A percentile compares a stretch with the other conserved stretches of the same genome.
These are phyloP conservation scores for Haplographium delicatum DNA, from an alignment of 495 filamentous ascomycete species.

Conservation along the genomic window DNA sequence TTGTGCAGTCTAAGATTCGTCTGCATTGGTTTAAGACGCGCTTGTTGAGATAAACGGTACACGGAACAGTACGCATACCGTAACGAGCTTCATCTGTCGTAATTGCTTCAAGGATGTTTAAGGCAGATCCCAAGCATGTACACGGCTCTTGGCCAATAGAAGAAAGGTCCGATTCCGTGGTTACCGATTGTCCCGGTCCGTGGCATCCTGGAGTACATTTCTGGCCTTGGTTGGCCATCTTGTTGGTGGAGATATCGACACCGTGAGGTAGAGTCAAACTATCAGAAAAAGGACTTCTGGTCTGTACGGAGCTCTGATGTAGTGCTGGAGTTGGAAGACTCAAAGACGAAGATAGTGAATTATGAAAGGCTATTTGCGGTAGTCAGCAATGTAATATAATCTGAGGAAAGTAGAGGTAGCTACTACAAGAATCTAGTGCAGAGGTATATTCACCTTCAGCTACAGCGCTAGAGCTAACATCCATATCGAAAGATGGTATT, in stretches of 20 bases:
- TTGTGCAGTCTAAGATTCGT: not conserved
- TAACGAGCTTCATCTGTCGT: not conserved
- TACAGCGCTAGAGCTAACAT: not conserved
- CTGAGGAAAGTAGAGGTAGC: not conserved
- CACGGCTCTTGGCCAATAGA: too few relatives aligned
- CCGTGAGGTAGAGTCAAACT: not conserved
- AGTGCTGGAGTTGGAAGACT: not conserved
- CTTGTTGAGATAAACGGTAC: not conserved
- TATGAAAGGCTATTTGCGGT: not conserved
- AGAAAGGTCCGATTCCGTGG: too few relatives aligned
- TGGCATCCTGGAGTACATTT: too few relatives aligned
- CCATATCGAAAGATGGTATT: not conserved
- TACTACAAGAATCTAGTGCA: too few relatives aligned
- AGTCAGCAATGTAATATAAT: not conserved
- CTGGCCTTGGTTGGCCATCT: too few relatives aligned
- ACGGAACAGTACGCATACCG: not conserved
- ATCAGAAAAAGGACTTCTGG: not conserved
- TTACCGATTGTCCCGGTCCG: too few relatives aligned
- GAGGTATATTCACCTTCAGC: too few relatives aligned
- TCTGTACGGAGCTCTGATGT: not conserved
- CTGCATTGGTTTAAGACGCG: not conserved
- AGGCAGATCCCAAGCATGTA: not conserved
- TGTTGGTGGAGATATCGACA: not conserved
- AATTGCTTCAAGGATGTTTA: not conserved
- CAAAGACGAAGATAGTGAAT: not conserved